phyloP scores from a whole-genome alignment of 139 green algal genomes.

The Mychonastes homosphaera region DNA sequence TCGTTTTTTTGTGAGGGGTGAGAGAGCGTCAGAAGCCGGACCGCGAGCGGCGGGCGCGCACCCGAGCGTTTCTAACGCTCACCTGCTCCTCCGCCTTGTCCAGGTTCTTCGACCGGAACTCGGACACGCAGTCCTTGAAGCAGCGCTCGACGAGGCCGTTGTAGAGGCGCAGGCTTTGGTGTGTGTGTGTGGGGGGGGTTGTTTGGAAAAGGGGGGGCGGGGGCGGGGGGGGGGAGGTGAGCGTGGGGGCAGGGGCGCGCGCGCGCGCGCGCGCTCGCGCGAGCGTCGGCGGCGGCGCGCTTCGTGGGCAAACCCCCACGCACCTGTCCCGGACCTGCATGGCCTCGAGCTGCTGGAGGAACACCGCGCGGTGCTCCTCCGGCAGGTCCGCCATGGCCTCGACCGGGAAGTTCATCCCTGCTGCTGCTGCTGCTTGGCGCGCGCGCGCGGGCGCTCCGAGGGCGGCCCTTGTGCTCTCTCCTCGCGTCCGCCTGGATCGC shows the following conservation, averaged over 20 bases:
- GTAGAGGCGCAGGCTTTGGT: constrained; percentile 88
- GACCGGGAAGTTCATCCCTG: constrained; percentile 27
- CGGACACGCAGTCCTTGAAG: constrained; percentile 86
- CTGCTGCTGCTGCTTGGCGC: constrained; percentile 6
- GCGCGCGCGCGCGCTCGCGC: too few relatives aligned
- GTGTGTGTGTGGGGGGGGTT: not conserved
- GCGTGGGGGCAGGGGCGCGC: too few relatives aligned
- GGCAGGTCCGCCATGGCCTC: constrained; percentile 34
- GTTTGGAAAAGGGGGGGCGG: not conserved
- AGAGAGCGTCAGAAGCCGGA: not conserved
- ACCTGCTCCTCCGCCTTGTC: constrained; percentile 86
- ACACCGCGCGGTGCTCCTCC: constrained; percentile 42
- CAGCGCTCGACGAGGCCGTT: constrained; percentile 92
- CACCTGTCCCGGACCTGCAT: constrained; percentile 86
- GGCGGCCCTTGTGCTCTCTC: too few relatives aligned
- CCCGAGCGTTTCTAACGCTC: constrained; percentile 1
- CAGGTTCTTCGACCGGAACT: constrained; percentile 85
- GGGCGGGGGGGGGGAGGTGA: too few relatives aligned
- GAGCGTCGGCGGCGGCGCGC: too few relatives aligned
- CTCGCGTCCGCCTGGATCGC: too few relatives aligned
- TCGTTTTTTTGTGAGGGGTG: not conserved
- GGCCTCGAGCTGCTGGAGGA: constrained; percentile 59
- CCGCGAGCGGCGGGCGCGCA: not conserved
- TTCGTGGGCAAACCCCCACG: not conserved
- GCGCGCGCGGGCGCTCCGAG: too few relatives aligned